Base-by-base conservation (phyloP, 495 filamentous ascomycete genomes). In the Penicillium turbatum region DNA sequence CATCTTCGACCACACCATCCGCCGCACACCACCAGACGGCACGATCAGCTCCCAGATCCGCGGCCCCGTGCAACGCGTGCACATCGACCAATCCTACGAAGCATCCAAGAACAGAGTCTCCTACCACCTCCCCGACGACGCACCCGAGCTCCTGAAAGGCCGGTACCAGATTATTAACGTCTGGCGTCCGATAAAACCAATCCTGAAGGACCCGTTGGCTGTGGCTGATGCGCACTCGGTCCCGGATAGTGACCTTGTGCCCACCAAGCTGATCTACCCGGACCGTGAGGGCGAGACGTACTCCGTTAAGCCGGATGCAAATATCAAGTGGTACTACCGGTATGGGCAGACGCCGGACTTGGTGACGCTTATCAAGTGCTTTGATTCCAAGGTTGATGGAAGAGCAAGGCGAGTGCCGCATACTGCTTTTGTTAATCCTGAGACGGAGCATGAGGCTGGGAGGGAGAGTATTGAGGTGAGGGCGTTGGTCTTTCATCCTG, bases 91-190 rank as follows among this genome's bases (percentile, higher is more conserved):
- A 60, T 82, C 82, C 32, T 87, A 87, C 73, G 12, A 51, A 1
- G 86, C 83, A 1, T 71, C 81, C 2, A 65, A 75, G 0, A 72
- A 73, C 27, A 77, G 83, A 12, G 84, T 88, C 29, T 48, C 69
- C 19, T 70, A 81, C 67, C 83, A 87, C 53, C 75, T 88, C 1
- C 83, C 79, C 0, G 79, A 79, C 9, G 83, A 88, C 30, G 85
- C 85, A 0, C 72, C 77, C 2, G 66, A 74, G 61, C 76, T 90
- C 0, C 66, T 86, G 6, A 75, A 82, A 57, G 79, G 80, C 19
- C 79, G 86, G 7, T 85, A 82, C 61, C 85, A 89, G 63, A 86
- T 89, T 64, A 87, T 90, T 72, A 90, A 90, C 56, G 86, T 89
- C 51, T 89, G 86, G 87, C 82, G 86, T 0, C 86, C 87, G 1